Evolutionary conservation across 2,329 filamentous ascomycete genomes (phyloP), one percentile per base, ranked within the genome.

Genomic region (Rhynchosporium secalis): DNA sequence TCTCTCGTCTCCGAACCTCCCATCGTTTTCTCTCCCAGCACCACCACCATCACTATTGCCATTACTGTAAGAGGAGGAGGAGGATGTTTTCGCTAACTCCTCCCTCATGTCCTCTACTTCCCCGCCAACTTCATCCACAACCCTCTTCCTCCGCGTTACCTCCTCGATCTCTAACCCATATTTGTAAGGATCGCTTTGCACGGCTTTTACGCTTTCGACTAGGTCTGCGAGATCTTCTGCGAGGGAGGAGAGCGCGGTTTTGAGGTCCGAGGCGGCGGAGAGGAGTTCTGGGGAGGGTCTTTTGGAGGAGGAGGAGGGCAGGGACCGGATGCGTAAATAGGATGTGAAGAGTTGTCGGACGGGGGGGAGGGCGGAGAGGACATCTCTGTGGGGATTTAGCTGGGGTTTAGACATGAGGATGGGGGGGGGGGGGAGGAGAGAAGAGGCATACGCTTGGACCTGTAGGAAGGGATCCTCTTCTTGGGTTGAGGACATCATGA

Each of bases 291-390:
- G 92, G 20, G 91, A 93, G 48, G 62, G 61, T 8, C 47, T 63
- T 8, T 58, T 12, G 46, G 82, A 78, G 8, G 85, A 83, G 46
- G 87, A 88, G 46, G 87, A 88, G 63, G 88, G 85, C 31, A 96
- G 88, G 51, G 92, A 95, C 73, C 92, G 91, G 78, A 99, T 99
- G 74, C 95, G 94, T 48, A 96, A 85, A 80, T 96, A 99, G 15
- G 93, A 97, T 67, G 90, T 88, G 81, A 97, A 97, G 62, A 97
- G 87, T 58, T 93, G 88, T 9, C 94, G 89, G 58, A 91, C 90
- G 13, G 86, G 86, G 68, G 89, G 84, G 67, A 99, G 87, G 65
- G 96, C 90, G 66, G 87, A 80, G 69, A 96, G 87, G 69, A 98
- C 91, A 78, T 99, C 95, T 78, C 92, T 96, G 74, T 58, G 61